Base-by-base conservation (phyloP, 2,329 filamentous ascomycete species). In the Tolypocladium sp. region DNA sequence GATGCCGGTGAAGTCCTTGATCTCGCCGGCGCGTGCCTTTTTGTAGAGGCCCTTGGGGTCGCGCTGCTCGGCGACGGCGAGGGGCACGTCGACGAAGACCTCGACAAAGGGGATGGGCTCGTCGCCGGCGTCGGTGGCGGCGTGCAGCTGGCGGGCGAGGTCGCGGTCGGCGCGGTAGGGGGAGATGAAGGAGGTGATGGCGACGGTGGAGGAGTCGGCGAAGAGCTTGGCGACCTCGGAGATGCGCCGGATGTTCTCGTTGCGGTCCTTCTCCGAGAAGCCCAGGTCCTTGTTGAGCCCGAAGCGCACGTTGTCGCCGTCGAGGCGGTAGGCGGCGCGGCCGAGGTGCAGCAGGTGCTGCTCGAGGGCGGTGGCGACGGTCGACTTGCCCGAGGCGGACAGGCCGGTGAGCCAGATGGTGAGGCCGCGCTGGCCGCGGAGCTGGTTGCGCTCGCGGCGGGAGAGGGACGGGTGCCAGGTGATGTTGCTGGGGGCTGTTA, bases 371-470 rank as follows among this genome's bases (percentile, higher is more conserved):
- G 91, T 96, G 58, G 94, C 94, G 63, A 99, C 91, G 60, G 94
- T 99, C 57, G 93, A 97, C 79, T 99, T 99, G 71, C 94, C 94
- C 0, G 91, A 96, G 57, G 93, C 94, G 42, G 91, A 96, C 64
- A 99, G 90, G 58, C 94, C 94, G 1, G 94, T 99, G 72, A 99
- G 90, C 94, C 94, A 99, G 77, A 99, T 88, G 60, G 94, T 99
- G 73, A 95, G 88, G 72, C 94, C 94, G 66, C 85, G 84, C 77
- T 99, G 94, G 74, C 87, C 85, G 76, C 91, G 90, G 67, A 84
- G 78, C 65, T 81, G 73, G 75, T 84, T 87, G 75, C 90, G 89
- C 82, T 94, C 90, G 63, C 79, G 75, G 76, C 90, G 89, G 58
- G 88, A 89, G 71, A 94, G 87, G 63, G 88, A 90, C 10, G 87